A percentile compares a stretch with the other conserved stretches of the same genome.
Conservation (phyloP, 257 asterid genomes). For the Nicotiana benthamiana region DNA sequence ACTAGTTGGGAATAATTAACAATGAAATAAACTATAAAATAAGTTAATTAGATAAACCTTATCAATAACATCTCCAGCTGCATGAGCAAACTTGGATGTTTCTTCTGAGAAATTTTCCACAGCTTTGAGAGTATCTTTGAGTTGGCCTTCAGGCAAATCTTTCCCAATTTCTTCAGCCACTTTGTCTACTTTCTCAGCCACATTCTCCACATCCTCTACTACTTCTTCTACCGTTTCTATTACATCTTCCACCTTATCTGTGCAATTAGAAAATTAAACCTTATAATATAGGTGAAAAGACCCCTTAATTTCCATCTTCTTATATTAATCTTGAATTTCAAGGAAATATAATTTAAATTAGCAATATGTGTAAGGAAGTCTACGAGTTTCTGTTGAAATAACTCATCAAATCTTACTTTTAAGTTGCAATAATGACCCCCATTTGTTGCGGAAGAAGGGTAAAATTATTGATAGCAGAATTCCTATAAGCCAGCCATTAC, state of each 20-base stretch:
- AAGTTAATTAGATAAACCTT: conserved; percentile 23
- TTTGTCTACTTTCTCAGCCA: conserved; percentile 50
- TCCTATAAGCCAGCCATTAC: conserved; percentile 69
- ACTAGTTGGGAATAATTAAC: background rate
- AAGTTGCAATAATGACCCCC: conserved; percentile 54
- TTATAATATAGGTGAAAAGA: no score
- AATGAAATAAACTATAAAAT: background rate
- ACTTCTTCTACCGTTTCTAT: conserved; percentile 46
- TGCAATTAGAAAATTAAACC: background rate
- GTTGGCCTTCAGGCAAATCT: conserved; percentile 49
- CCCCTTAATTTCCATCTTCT: no score
- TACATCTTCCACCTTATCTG: conserved; percentile 33
- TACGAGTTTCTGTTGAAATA: no score
- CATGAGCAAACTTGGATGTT: conserved; percentile 44
- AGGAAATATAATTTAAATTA: no score
- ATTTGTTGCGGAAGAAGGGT: conserved; percentile 55
- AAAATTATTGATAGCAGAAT: conserved; percentile 39
- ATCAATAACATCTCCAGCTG: conserved; percentile 45
- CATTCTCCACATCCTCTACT: conserved; percentile 52
- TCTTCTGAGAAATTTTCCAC: conserved; percentile 47
- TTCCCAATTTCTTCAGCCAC: conserved; percentile 37
- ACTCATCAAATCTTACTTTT: conserved; percentile 35
- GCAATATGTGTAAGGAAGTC: no score
- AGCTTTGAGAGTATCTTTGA: conserved; percentile 23
- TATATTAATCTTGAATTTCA: no score